Conservation (phyloP, 768 basidiomycete species). For the Russula abietina region DNA sequence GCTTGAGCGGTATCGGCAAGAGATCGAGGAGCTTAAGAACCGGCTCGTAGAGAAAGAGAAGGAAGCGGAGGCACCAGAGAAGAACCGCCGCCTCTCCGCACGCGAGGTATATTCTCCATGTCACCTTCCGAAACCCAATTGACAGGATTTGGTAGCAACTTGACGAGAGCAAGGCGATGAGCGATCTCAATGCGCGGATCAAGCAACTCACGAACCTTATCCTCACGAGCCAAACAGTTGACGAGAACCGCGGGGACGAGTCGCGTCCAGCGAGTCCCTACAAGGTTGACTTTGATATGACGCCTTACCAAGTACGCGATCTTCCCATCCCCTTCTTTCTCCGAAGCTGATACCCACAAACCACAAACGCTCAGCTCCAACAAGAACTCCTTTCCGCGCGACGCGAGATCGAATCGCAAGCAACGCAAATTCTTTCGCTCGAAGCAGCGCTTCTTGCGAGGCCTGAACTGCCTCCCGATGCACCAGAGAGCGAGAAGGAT, state of each 20-base stretch:
- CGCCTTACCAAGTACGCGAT: conserved; percentile 68
- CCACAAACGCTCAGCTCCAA: conserved; percentile 51
- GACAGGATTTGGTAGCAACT: conserved; percentile 49
- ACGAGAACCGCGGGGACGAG: conserved; percentile 59
- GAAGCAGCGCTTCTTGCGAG: conserved; percentile 71
- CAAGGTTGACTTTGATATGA: conserved; percentile 87
- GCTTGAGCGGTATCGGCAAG: conserved; percentile 88
- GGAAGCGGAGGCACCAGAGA: conserved; percentile 44
- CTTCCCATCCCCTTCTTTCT: not conserved
- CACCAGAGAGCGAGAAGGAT: conserved; percentile 69
- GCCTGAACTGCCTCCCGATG: conserved; percentile 57
- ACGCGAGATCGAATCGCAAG: conserved; percentile 72
- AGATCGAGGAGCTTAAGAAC: conserved; percentile 83
- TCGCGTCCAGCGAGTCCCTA: conserved; percentile 76
- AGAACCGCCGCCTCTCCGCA: conserved; percentile 41
- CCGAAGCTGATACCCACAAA: not conserved
- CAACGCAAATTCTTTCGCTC: conserved; percentile 76
- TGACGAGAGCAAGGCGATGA: conserved; percentile 81
- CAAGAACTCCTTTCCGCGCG: conserved; percentile 80
- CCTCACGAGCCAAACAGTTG: conserved; percentile 78
- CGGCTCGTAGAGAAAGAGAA: conserved; percentile 64
- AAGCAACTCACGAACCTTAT: conserved; percentile 80
- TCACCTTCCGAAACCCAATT: not conserved
- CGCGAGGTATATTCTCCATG: conserved; percentile 34
- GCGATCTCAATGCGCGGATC: conserved; percentile 72